Evolutionary conservation across 306 rosid genomes (phyloP), one percentile per base, ranked within the genome.

Genomic region (Arachis stenosperma): DNA sequence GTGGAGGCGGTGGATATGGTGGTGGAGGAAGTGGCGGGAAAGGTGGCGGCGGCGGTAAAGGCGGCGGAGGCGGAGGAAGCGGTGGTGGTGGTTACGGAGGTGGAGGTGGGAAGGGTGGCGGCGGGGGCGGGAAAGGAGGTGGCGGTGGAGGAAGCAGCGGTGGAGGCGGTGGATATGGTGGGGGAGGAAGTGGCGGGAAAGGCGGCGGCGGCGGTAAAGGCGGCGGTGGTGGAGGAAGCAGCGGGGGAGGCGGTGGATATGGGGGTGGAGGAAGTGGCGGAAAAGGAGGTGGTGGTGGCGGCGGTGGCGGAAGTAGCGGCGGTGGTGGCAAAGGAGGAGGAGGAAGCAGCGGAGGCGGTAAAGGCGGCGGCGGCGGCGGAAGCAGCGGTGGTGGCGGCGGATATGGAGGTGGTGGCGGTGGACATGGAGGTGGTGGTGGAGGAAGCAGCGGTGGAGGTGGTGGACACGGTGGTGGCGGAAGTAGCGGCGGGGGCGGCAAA

Each of bases 401-500:
- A 14, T 36, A 29, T 4, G 1, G 30, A 0, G 67, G 68, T 8
- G 15, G 27, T 12, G 52, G 68, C 3, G 7, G 37, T 2, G 3
- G 12, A 0, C 36, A 51, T 3, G 51, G 68, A 0, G 48, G 22
- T 0, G 9, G 67, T 0, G 29, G 48, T 2, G 36, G 60, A 2
- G 36, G 60, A 2, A 8, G 48, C 2, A 29, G 66, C 2, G 15
- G 77, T 3, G 69, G 69, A 0, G 27, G 60, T 0, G 22, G 76
- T 4, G 9, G 17, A 0, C 43, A 6, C 3, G 9, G 69, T 0
- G 62, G 61, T 0, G 5, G 39, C 0, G 6, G 29, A 0, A 47
- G 48, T 4, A 14, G 58, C 0, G 17, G 57, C 1, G 3, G 42
- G 0, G 2, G n/a, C 0, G 22, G 43, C 0, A 30, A n/a, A 0